Base-by-base conservation (phyloP, 2,329 filamentous ascomycete species). In the Xylariales sp. region DNA sequence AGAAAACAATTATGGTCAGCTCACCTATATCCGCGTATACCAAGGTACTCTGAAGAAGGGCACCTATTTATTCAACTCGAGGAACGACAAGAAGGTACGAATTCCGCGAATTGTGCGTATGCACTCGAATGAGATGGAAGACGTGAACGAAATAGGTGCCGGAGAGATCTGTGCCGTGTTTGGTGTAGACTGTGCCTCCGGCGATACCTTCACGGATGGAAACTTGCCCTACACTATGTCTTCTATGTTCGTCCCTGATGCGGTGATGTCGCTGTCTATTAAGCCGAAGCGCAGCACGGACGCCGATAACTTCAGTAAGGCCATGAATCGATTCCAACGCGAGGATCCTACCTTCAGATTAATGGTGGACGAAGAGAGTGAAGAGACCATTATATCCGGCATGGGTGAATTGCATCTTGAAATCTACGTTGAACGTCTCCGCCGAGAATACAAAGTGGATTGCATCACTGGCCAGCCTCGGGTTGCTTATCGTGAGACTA, bases 121-220 rank as follows among this genome's bases (percentile, higher is more conserved):
- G 96, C 96, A 99, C 85, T 97, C 94, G 53, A 97, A 98, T 79
- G 96, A 99, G 78, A 97, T 99, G 95, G 96, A 99, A 81, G 96
- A 99, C 78, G 93, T 97, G 36, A 85, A 83, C 64, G 94, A 97
- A 80, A 91, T 99, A 71, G 93, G 94, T 60, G 95, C 96, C 62
- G 96, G 96, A 81, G 96, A 99, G 81, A 99, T 99, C 72, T 99
- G 96, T 79, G 96, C 96, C 69, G 96, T 99, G 67, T 99, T 99
- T 78, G 96, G 96, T 77, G 93, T 99, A 62, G 96, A 99, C 76
- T 99, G 96, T 80, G 94, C 96, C 43, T 98, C 95, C 50, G 96
- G 96, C 75, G 96, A 99, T 80, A 98, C 95, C 50, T 99, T 99
- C 83, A 98, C 96, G 18, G 96, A 99, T 77, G 96, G 95, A 70